phyloP scores from a whole-genome alignment of 2,329 filamentous ascomycete species.

The Penicillium sp. region DNA sequence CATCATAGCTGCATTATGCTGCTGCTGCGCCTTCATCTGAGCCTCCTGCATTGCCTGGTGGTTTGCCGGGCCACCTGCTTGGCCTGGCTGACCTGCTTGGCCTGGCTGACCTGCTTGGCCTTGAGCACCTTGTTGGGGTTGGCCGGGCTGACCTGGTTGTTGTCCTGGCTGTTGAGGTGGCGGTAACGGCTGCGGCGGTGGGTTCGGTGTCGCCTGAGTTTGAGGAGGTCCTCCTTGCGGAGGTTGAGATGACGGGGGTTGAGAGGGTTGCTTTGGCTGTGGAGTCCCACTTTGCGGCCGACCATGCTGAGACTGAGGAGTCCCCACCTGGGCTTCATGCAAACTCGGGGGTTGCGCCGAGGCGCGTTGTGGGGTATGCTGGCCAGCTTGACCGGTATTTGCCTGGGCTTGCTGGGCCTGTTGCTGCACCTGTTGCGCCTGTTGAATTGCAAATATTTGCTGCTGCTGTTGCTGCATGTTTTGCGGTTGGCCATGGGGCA shows the following conservation, averaged over 20 bases:
- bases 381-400: constrained; percentile 21
- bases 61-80: constrained; percentile 31
- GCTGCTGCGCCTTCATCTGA: constrained; percentile 38
- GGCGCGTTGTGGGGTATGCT: constrained; percentile 37
- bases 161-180: constrained; percentile 33
- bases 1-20: constrained; percentile 37
- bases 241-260: constrained; percentile 32
- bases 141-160: constrained; percentile 25
- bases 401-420: constrained; percentile 19
- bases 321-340: constrained; percentile 39
- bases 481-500: constrained; percentile 39
- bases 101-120: constrained; percentile 26
- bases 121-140: constrained; percentile 26
- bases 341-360: constrained; percentile 40
- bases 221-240: constrained; percentile 34
- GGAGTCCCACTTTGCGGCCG: constrained; percentile 37
- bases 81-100: constrained; percentile 35
- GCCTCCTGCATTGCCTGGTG: constrained; percentile 39
- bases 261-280: constrained; percentile 29
- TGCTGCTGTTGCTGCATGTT: constrained; percentile 41
- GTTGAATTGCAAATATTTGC: constrained; percentile 14
- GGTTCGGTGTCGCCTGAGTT: constrained; percentile 34
- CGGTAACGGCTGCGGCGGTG: constrained; percentile 34
- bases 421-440: constrained; percentile 25
- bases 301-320: constrained; percentile 42